Evolutionary conservation across 257 asterid genomes (phyloP).

Genomic region (Voacanga thouarsii): DNA sequence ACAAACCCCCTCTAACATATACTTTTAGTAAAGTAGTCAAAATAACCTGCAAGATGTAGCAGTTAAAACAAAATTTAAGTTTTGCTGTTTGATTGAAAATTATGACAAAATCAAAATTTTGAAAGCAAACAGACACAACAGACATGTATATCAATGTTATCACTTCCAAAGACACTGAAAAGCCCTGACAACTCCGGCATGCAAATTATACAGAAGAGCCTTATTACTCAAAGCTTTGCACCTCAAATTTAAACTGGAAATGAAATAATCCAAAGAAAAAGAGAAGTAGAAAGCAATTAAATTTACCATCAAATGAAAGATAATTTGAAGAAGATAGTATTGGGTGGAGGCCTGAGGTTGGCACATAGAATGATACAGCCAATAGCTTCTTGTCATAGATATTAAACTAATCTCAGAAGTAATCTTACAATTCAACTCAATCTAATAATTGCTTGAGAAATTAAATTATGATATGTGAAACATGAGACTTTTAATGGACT

Average conservation of each 20-base stretch:
- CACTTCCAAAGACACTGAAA: background rate
- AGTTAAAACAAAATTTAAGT: background rate
- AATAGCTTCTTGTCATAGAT: background rate
- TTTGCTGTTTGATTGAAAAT: background rate
- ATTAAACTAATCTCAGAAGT: background rate
- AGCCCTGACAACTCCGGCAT: background rate
- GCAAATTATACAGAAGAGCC: background rate
- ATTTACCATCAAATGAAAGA: background rate
- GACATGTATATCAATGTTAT: background rate
- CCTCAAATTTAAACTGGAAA: background rate
- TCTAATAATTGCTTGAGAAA: background rate
- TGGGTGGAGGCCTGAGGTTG: background rate
- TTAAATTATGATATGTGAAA: background rate
- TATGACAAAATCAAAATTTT: background rate
- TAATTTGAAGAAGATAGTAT: background rate
- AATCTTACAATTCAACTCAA: background rate
- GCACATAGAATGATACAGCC: background rate
- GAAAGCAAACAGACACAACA: background rate
- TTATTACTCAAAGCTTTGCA: background rate
- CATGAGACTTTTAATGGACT: background rate
- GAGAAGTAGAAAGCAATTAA: background rate
- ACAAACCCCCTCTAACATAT: constrained; percentile 72
- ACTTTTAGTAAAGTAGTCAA: constrained; percentile 84
- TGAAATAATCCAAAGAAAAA: background rate
- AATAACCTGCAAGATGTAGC: constrained; percentile 56